These are phyloP conservation scores for Ichthyophonus hoferi DNA, from an alignment of 208 protist species.

Conservation along the genomic window DNA sequence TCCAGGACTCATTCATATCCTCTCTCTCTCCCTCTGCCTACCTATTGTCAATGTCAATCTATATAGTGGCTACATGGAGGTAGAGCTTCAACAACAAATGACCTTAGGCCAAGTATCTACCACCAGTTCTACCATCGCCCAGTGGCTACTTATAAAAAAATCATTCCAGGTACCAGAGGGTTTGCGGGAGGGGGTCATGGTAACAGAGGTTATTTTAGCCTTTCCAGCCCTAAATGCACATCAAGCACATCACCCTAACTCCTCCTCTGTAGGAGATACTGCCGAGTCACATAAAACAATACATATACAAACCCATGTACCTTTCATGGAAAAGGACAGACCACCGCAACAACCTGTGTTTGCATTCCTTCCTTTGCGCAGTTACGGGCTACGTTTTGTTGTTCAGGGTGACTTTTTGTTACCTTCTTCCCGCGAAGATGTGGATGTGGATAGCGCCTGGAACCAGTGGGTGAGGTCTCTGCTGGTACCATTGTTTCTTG, in stretches of 20 bases:
- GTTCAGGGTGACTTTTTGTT: constrained; percentile 14
- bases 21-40: neutral
- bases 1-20: neutral
- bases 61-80: neutral
- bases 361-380: constrained; percentile 17
- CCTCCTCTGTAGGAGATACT: no score
- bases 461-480: neutral
- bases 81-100: neutral
- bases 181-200: neutral
- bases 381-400: constrained; percentile 23
- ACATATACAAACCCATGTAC: neutral
- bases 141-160: neutral
- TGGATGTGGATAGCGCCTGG: neutral
- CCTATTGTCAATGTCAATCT: no score
- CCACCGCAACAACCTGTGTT: neutral
- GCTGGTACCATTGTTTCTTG: neutral
- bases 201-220: constrained; percentile 6
- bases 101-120: neutral
- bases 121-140: neutral
- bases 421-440: constrained; percentile 4
- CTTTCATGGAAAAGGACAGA: neutral
- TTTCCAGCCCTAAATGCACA: neutral
- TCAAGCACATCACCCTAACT: no score
- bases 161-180: neutral
- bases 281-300: no score